A percentile compares a stretch with the other conserved stretches of the same genome.
phyloP scores from a whole-genome alignment of 2,329 filamentous ascomycete genomes.

The Teratosphaeriaceae sp. region DNA sequence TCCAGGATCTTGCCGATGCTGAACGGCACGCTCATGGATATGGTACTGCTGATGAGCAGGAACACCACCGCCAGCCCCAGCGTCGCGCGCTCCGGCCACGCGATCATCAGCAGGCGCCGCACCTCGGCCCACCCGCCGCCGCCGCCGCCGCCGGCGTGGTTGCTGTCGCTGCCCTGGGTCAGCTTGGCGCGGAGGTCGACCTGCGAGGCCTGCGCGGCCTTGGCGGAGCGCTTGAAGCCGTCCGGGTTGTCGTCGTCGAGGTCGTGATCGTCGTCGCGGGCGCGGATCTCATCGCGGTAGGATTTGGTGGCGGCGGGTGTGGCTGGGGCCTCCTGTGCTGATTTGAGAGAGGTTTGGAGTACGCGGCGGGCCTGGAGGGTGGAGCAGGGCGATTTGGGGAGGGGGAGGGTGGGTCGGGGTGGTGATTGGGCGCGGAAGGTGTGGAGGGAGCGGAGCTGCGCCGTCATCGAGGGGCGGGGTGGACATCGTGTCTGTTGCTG shows the following conservation, averaged over 20 bases:
- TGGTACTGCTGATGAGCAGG: slow-evolving; percentile 79
- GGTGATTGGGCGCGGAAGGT: not conserved
- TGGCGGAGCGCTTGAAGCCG: slow-evolving; percentile 69
- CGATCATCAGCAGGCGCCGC: slow-evolving; percentile 82
- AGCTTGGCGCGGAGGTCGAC: slow-evolving; percentile 84
- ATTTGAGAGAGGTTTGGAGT: slow-evolving; percentile 15
- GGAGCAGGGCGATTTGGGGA: not conserved
- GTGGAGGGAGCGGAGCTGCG: slow-evolving; percentile 12
- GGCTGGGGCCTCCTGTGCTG: slow-evolving; percentile 11
- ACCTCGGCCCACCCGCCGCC: slow-evolving; percentile 65
- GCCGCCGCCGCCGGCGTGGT: slow-evolving; percentile 42
- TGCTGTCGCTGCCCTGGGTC: slow-evolving; percentile 64
- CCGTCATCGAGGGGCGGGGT: not conserved
- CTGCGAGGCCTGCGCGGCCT: slow-evolving; percentile 77
- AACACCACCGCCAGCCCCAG: slow-evolving; percentile 77
- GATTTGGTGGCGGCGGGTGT: slow-evolving; percentile 4
- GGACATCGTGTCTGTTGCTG: not conserved
- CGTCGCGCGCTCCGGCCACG: slow-evolving; percentile 72
- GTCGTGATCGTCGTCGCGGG: slow-evolving; percentile 27
- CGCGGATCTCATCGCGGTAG: slow-evolving; percentile 13
- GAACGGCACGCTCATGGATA: slow-evolving; percentile 95
- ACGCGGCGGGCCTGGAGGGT: slow-evolving; percentile 8
- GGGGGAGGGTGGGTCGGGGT: slow-evolving; percentile 5
- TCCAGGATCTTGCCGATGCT: slow-evolving; percentile 95
- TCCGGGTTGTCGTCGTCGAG: slow-evolving; percentile 44